Evolutionary conservation across 2,329 filamentous ascomycete genomes (phyloP).

Genomic region (Sporothrix inflata): DNA sequence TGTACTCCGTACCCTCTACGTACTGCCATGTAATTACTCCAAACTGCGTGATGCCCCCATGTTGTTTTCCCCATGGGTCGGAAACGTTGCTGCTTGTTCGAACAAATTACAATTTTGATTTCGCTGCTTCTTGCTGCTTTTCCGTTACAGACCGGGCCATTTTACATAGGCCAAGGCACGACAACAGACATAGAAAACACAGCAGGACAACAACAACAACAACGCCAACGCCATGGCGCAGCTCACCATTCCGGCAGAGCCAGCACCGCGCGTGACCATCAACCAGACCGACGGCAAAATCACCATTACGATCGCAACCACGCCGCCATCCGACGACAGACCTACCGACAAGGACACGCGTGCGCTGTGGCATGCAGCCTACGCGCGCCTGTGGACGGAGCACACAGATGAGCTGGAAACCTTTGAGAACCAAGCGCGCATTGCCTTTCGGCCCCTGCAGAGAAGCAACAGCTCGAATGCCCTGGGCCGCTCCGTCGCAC

Average conservation of each 20-base stretch:
- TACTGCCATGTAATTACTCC: no score
- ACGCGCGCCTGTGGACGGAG: background rate
- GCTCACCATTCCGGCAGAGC: conserved; percentile 5
- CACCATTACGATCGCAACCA: conserved; percentile 23
- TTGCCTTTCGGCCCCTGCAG: conserved; percentile 10
- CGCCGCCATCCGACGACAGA: background rate
- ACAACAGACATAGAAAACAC: no score
- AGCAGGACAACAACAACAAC: conserved; percentile 7
- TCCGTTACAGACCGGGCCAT: no score
- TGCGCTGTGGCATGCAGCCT: conserved; percentile 19
- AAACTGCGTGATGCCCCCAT: no score
- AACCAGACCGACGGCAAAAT: conserved; percentile 22
- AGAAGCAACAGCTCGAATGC: conserved; percentile 24
- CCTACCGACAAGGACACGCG: conserved; percentile 10
- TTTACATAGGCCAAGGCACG: no score
- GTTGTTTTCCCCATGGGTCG: no score
- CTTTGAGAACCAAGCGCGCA: conserved; percentile 15
- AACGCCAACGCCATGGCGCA: conserved; percentile 14
- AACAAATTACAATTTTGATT: no score
- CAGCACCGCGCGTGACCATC: conserved; percentile 19
- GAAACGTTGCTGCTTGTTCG: no score
- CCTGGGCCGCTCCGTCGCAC: conserved; percentile 13
- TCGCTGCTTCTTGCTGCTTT: no score
- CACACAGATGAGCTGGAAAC: background rate
- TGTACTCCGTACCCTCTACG: no score